Conservation (phyloP, 495 filamentous ascomycete genomes). For the Penicillium cosmopolitanum region DNA sequence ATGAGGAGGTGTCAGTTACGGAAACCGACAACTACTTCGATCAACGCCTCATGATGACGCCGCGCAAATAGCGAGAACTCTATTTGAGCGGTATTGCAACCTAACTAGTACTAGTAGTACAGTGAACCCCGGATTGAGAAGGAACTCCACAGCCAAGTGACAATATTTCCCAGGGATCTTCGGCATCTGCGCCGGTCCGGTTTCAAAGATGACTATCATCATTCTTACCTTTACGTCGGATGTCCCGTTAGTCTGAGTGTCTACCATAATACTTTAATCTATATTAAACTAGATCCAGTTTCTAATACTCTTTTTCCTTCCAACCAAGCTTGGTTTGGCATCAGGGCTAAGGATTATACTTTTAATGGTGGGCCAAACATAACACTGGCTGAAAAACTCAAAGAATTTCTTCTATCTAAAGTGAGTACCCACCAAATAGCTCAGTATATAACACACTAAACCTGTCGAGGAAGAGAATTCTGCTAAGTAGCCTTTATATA, state of each 20-base stretch:
- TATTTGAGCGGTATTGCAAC: no score
- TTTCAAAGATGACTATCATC: conserved; percentile 9
- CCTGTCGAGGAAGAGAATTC: conserved; percentile 4
- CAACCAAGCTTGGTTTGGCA: conserved; percentile 2
- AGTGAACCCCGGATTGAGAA: no score
- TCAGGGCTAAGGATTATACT: conserved; percentile 1
- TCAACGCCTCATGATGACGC: conserved; percentile 7
- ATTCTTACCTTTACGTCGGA: conserved; percentile 8
- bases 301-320: conserved; percentile 1
- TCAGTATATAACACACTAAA: background rate
- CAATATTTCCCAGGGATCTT: conserved; percentile 9
- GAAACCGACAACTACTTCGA: background rate
- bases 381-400: conserved; percentile 1
- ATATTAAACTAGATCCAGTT: background rate
- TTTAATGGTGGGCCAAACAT: conserved; percentile 7
- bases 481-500: conserved; percentile 5
- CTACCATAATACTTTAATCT: conserved; percentile 2
- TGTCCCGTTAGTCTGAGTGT: background rate
- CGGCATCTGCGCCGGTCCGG: conserved; percentile 7
- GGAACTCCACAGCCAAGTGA: background rate
- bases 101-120: no score
- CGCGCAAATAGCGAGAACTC: background rate
- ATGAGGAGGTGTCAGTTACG: background rate
- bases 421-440: background rate
- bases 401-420: conserved; percentile 7